Base-by-base conservation (phyloP, 1,139 yeast species). In the Suhomyces choctaworum region DNA sequence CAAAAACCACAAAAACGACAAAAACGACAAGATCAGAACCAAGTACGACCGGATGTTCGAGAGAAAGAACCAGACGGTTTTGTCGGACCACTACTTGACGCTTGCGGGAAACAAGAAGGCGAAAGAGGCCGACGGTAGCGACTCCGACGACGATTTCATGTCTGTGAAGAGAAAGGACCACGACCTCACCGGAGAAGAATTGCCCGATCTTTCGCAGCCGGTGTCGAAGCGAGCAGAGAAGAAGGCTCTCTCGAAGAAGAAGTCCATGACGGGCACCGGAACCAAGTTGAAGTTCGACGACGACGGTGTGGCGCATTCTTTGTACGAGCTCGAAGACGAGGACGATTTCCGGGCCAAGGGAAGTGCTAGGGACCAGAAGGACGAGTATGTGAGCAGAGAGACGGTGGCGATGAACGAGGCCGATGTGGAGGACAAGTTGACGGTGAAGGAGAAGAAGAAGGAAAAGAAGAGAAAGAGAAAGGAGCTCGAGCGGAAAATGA, bases 1-100 rank as follows among this genome's bases (percentile, higher is more conserved):
- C 47, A 82, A 79, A 2, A 77, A 90, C 52, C 92, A 97, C 8
- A 92, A 86, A 58, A 88, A 88, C 55, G 98, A 94, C 60, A 54
- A 53, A 10, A 51, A 45, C 4, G 39, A 46, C 7, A 76, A 76
- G 47, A 82, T 79, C 2, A 77, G 90, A 52, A 92, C 97, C 8
- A 92, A 86, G 58, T 88, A 88, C 55, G 98, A 94, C 60, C 78
- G 94, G 47, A 90, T 92, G 96, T 94, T 94, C 64, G 95, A 87
- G 56, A 78, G 99, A 58, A 76, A 86, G 60, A 94, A 92, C 60
- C 98, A 94, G 65, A 86, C 86, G 31, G 95, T 92, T 21, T 68
- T 94, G 39, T 84, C 96, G 24, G 94, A 89, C 46, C 95, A 89
- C 56, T 92, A 88, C 56, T 62, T 81, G 62, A 85, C 80, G 43